Percentiles rank a stretch among this genome's conserved stretches.
phyloP scores from a whole-genome alignment of 257 asterid species.

The Lavandula angustifolia region DNA sequence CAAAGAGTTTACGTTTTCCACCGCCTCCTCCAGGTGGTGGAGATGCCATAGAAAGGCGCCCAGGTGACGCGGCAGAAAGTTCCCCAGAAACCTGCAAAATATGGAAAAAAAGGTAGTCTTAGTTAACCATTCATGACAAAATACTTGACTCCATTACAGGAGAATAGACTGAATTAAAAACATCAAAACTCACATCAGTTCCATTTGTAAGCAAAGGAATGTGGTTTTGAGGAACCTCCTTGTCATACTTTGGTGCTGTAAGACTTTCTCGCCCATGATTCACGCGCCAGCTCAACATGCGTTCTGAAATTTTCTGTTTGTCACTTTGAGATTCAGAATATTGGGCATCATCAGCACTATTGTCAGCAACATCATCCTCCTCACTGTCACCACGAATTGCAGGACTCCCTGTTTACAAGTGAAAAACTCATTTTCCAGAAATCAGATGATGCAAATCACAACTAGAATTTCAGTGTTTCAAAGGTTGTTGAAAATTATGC shows the following conservation, averaged over 20 bases:
- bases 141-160: constrained; percentile 3
- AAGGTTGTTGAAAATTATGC: not conserved
- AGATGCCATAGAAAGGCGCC: constrained; percentile 93
- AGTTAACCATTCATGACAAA: constrained; percentile 18
- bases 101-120: constrained; percentile 11
- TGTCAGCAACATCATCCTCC: constrained; percentile 64
- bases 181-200: constrained; percentile 65
- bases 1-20: constrained; percentile 59
- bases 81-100: constrained; percentile 86
- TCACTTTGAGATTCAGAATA: constrained; percentile 62
- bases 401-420: constrained; percentile 74
- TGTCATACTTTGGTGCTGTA: constrained; percentile 80
- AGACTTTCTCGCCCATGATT: constrained; percentile 70
- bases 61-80: constrained; percentile 97
- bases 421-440: constrained; percentile 23
- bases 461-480: constrained; percentile 9
- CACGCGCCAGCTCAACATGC: constrained; percentile 97
- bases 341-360: constrained; percentile 52
- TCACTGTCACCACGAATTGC: constrained; percentile 78
- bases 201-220: constrained; percentile 95
- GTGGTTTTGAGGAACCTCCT: constrained; percentile 86
- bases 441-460: constrained; percentile 12
- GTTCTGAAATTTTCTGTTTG: constrained; percentile 82
- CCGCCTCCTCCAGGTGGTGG: constrained; percentile 81
- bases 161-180: constrained; percentile 23